Evolutionary conservation across 495 filamentous ascomycete species (phyloP).

Genomic region (Aspergillus leporis): DNA sequence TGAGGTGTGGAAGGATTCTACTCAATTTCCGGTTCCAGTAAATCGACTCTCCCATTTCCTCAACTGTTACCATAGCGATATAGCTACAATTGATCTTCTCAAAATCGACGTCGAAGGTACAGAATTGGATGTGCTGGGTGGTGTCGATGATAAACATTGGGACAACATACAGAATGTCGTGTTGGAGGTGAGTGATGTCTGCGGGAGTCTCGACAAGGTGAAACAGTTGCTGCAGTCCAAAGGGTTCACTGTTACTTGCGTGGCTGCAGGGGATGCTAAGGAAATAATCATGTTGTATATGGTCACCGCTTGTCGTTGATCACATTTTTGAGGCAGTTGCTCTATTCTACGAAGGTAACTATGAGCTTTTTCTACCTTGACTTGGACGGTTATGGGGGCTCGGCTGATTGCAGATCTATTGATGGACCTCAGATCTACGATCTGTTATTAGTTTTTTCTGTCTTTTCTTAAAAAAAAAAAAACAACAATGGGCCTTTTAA

Average conservation of each 20-base stretch:
- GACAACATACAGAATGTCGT: neutral
- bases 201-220: neutral
- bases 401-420: too few species aligned
- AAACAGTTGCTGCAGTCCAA: neutral
- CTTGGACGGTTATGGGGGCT: too few species aligned
- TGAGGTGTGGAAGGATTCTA: neutral
- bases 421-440: too few species aligned
- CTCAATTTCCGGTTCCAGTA: neutral
- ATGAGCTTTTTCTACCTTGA: too few species aligned
- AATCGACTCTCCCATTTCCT: constrained; percentile 1
- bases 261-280: neutral
- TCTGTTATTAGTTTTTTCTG: too few species aligned
- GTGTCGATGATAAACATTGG: constrained; percentile 3
- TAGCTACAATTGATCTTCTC: constrained; percentile 1
- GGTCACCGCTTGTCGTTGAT: neutral
- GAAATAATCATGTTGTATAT: neutral
- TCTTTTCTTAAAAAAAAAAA: too few species aligned
- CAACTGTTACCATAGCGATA: neutral
- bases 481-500: too few species aligned
- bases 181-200: neutral
- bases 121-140: constrained; percentile 2
- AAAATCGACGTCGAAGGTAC: constrained; percentile 8
- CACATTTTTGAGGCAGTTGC: too few species aligned
- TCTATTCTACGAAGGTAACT: too few species aligned
- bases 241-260: neutral